Conservation (phyloP, 768 basidiomycete genomes). For the Tylopilus sp. region DNA sequence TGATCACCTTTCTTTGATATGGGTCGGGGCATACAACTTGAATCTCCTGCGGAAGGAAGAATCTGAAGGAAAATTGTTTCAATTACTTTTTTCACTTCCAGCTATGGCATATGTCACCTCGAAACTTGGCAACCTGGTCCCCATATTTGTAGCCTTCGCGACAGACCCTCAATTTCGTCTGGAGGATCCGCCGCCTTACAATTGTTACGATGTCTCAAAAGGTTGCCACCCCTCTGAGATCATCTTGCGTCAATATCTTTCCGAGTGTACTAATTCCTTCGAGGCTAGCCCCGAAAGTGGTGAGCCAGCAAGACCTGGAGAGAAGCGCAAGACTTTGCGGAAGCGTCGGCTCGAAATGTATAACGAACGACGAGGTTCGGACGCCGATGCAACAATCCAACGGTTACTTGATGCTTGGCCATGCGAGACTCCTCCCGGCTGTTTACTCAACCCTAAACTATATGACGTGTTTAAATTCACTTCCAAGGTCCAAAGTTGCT, state of each 20-base stretch:
- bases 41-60: conserved; percentile 17
- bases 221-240: not conserved
- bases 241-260: not conserved
- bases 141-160: conserved; percentile 31
- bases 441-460: not conserved
- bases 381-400: not conserved
- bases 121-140: conserved; percentile 14
- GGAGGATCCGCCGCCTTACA: conserved; percentile 12
- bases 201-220: conserved; percentile 6
- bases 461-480: not conserved
- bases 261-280: not conserved
- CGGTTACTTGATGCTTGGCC: not conserved
- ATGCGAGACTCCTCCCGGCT: not conserved
- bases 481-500: not conserved
- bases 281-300: conserved; percentile 5
- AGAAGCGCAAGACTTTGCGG: not conserved
- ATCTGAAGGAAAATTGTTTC: conserved; percentile 11
- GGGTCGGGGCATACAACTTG: conserved; percentile 30
- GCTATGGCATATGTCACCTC: conserved; percentile 25
- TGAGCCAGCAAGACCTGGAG: not conserved
- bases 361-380: not conserved
- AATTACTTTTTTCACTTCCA: conserved; percentile 30
- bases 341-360: not conserved
- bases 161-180: conserved; percentile 5
- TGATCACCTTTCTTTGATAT: conserved; percentile 16